Percentiles rank a stretch among this genome's conserved stretches.
phyloP scores from a whole-genome alignment of 1,284 basidiomycete genomes.

The Mycena sp. region DNA sequence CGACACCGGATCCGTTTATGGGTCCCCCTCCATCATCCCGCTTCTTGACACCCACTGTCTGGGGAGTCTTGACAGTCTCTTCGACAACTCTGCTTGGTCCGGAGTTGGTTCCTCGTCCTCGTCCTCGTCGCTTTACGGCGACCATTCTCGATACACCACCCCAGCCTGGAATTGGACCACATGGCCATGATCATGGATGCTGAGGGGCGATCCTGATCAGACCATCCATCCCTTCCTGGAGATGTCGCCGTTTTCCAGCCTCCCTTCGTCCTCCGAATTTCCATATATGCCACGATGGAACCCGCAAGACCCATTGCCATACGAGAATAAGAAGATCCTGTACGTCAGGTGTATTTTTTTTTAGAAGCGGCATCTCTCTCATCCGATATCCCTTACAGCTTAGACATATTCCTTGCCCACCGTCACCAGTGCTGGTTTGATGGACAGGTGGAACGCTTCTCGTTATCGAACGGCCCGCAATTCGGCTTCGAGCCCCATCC shows the following conservation, averaged over 20 bases:
- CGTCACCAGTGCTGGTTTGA: constrained; percentile 69
- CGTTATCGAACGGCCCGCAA: constrained; percentile 14
- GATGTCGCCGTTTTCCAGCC: constrained; percentile 31
- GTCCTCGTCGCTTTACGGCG: constrained; percentile 29
- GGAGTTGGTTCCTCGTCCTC: constrained; percentile 20
- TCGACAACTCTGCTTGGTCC: constrained; percentile 32
- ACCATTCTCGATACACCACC: constrained; percentile 26
- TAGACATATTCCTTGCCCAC: constrained; percentile 65
- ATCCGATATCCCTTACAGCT: constrained; percentile 42
- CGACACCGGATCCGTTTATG: constrained; percentile 5
- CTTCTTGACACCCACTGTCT: constrained; percentile 18
- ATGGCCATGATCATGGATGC: not conserved
- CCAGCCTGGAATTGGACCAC: constrained; percentile 22
- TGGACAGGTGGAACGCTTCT: constrained; percentile 56
- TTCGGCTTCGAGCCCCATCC: constrained; percentile 56
- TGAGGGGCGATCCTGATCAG: constrained; percentile 23
- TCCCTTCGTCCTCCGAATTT: constrained; percentile 27
- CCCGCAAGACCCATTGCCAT: constrained; percentile 40
- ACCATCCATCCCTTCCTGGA: constrained; percentile 28
- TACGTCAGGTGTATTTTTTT: constrained; percentile 39
- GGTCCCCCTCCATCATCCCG: constrained; percentile 15
- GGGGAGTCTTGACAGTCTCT: constrained; percentile 22
- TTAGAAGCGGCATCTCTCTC: not conserved
- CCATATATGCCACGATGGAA: constrained; percentile 41
- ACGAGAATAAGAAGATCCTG: constrained; percentile 50